Conservation (phyloP, 2,329 filamentous ascomycete species). For the Arachnopeziza araneosa region DNA sequence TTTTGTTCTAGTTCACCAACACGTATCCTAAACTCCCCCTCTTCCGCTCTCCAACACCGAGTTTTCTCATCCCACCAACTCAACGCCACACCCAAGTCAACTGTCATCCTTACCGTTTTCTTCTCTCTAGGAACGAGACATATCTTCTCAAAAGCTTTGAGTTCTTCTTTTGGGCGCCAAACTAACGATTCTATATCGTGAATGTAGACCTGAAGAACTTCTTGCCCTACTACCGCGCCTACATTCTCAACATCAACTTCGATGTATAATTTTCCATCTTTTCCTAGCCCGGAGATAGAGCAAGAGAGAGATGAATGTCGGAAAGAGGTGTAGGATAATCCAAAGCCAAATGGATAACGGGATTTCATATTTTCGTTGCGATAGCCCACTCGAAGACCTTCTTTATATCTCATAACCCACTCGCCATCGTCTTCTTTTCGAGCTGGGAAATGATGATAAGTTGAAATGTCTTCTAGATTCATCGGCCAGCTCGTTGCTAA, state of each 20-base stretch:
- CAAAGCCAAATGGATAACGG: constrained; percentile 37
- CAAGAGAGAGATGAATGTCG: constrained; percentile 51
- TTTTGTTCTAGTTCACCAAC: neutral
- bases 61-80: neutral
- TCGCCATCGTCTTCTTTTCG: neutral
- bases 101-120: neutral
- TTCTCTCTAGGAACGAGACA: constrained; percentile 42
- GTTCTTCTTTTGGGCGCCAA: constrained; percentile 28
- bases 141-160: constrained; percentile 59
- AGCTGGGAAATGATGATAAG: constrained; percentile 45
- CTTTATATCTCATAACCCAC: constrained; percentile 50
- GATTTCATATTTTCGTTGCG: constrained; percentile 34
- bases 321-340: constrained; percentile 70
- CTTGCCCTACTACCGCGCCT: constrained; percentile 53
- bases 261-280: constrained; percentile 33
- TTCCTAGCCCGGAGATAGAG: constrained; percentile 13
- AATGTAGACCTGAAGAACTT: constrained; percentile 58
- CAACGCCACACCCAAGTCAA: neutral
- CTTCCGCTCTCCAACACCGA: neutral
- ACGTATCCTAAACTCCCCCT: neutral
- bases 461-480: constrained; percentile 69
- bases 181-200: constrained; percentile 35
- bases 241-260: constrained; percentile 60
- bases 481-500: constrained; percentile 43
- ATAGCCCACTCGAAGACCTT: constrained; percentile 43